These are phyloP conservation scores for Setaria italica DNA, from an alignment of 202 grass and related monocot genomes.

Conservation along the genomic window DNA sequence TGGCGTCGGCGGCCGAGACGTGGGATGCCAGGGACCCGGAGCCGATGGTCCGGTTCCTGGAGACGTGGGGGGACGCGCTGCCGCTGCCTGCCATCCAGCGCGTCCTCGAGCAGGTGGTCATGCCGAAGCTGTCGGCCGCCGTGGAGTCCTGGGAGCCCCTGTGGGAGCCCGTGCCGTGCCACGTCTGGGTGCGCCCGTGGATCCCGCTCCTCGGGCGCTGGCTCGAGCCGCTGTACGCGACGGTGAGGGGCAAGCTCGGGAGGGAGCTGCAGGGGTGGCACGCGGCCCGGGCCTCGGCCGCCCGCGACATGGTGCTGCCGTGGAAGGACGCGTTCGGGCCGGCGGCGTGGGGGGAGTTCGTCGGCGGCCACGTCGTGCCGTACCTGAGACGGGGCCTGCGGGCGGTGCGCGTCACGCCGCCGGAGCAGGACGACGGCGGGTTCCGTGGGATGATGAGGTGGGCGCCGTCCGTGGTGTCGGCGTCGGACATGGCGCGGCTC, in stretches of 20 bases:
- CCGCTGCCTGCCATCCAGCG: slow-evolving; percentile 41
- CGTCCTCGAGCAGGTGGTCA: slow-evolving; percentile 49
- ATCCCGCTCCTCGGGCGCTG: slow-evolving; percentile 49
- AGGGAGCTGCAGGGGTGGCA: slow-evolving; percentile 46
- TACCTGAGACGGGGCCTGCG: slow-evolving; percentile 46
- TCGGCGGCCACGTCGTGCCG: slow-evolving; percentile 43
- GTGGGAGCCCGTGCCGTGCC: slow-evolving; percentile 46
- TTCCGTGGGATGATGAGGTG: slow-evolving; percentile 70
- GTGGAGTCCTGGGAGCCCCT: slow-evolving; percentile 63
- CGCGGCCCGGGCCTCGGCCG: slow-evolving; percentile 25
- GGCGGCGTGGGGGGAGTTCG: slow-evolving; percentile 57
- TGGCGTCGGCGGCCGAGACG: slow-evolving; percentile 32
- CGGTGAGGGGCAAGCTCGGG: slow-evolving; percentile 59
- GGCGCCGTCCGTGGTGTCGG: slow-evolving; percentile 43
- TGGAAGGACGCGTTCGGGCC: slow-evolving; percentile 67
- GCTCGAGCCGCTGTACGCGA: slow-evolving; percentile 47
- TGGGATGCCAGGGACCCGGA: slow-evolving; percentile 55
- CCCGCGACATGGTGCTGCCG: slow-evolving; percentile 47
- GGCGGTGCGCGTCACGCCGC: slow-evolving; percentile 50
- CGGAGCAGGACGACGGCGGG: slow-evolving; percentile 40
- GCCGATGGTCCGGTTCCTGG: slow-evolving; percentile 59
- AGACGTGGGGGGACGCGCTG: slow-evolving; percentile 51
- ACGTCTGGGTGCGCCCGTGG: slow-evolving; percentile 63
- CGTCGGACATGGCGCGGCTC: slow-evolving; percentile 54
- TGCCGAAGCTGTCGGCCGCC: slow-evolving; percentile 54